A percentile compares a stretch with the other conserved stretches of the same genome.
Conservation (phyloP, 768 basidiomycete genomes). For the Gymnopilus dilepis region DNA sequence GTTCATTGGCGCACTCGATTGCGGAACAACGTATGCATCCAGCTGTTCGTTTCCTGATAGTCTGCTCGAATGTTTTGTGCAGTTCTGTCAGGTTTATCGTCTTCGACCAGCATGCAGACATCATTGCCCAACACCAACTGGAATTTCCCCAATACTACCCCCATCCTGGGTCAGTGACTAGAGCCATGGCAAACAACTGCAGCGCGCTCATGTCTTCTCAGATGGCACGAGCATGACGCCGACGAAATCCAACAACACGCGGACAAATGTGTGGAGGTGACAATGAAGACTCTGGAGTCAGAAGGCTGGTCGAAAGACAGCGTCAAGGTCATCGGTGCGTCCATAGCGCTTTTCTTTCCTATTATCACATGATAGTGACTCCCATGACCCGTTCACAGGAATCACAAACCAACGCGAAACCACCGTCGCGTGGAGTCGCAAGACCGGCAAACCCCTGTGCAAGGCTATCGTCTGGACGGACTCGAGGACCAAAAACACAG, state of each 20-base stretch:
- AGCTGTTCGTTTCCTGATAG: not conserved
- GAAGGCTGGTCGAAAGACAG: conserved; percentile 80
- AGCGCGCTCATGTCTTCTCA: conserved; percentile 26
- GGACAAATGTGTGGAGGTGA: conserved; percentile 74
- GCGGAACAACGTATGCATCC: conserved; percentile 85
- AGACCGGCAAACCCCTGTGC: conserved; percentile 88
- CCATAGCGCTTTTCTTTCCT: conserved; percentile 17
- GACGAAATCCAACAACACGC: conserved; percentile 79
- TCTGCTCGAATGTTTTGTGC: conserved; percentile 1
- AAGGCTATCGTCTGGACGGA: conserved; percentile 97
- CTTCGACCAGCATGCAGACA: conserved; percentile 86
- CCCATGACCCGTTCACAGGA: conserved; percentile 47
- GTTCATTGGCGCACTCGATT: conserved; percentile 92
- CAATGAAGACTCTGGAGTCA: conserved; percentile 71
- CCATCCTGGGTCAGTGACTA: conserved; percentile 68
- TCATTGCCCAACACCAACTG: conserved; percentile 86
- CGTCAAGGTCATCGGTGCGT: conserved; percentile 89
- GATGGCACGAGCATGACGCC: conserved; percentile 97
- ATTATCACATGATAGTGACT: conserved; percentile 20
- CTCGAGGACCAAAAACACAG: conserved; percentile 85
- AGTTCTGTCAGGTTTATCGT: conserved; percentile 87
- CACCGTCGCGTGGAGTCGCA: conserved; percentile 89
- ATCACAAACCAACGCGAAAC: conserved; percentile 99
- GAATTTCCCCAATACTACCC: conserved; percentile 97
- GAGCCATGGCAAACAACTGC: not conserved